Evolutionary conservation across 306 rosid genomes (phyloP).

Genomic region (Acacia acuminata): DNA sequence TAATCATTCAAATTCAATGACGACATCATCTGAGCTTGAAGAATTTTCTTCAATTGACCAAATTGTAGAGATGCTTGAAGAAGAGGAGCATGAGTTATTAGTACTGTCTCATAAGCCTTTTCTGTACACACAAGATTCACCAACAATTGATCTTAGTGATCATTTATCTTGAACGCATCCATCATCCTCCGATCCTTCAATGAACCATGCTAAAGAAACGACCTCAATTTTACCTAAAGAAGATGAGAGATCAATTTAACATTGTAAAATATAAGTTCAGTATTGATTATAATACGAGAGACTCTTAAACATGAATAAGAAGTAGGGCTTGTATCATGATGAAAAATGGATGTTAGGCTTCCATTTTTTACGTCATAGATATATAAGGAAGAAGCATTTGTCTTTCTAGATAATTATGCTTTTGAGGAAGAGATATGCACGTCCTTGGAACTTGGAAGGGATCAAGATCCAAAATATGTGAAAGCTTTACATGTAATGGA

Average conservation of each 20-base stretch:
- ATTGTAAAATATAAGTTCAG: not conserved
- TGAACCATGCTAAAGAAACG: not conserved
- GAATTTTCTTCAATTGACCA: slow-evolving; percentile 32
- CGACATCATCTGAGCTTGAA: too few species aligned
- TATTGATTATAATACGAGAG: not conserved
- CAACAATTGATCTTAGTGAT: not conserved
- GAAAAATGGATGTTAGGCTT: not conserved
- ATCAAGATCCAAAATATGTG: not conserved
- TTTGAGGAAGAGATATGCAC: not conserved
- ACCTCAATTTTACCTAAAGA: not conserved
- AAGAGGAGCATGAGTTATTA: not conserved
- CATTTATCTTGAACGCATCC: not conserved
- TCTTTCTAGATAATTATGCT: not conserved
- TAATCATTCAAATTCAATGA: not conserved
- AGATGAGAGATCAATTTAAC: not conserved
- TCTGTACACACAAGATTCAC: not conserved
- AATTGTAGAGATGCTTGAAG: not conserved
- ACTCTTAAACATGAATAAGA: not conserved
- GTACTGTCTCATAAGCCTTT: not conserved
- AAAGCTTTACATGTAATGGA: not conserved
- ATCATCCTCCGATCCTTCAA: not conserved
- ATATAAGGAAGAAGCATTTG: not conserved
- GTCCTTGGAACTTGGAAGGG: not conserved
- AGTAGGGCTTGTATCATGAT: not conserved
- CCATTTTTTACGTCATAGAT: not conserved